Percentiles rank a stretch among this genome's conserved stretches.
phyloP scores from a whole-genome alignment of 208 protist species.

The Leishmania amazonensis region DNA sequence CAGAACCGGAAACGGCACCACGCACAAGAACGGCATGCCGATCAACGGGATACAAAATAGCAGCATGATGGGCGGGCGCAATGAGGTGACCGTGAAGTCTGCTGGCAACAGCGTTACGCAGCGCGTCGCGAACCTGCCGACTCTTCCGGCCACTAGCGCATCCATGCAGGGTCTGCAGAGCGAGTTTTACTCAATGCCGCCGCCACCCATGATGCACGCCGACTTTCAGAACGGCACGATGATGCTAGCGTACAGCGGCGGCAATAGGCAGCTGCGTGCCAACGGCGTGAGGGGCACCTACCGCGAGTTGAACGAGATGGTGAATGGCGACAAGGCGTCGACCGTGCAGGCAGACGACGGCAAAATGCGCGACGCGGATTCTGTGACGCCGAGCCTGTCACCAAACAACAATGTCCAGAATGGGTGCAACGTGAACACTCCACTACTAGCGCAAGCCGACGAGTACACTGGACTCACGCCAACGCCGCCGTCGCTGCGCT shows the following conservation, averaged over 20 bases:
- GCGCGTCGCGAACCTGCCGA: conserved; percentile 10
- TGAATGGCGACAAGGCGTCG: conserved; percentile 6
- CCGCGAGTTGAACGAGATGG: not conserved
- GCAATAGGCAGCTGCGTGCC: not conserved
- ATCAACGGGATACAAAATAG: not conserved
- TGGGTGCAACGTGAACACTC: conserved; percentile 29
- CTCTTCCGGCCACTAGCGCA: not conserved
- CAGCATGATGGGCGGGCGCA: not conserved
- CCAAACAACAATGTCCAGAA: conserved; percentile 7
- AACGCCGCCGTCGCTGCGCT: conserved; percentile 26
- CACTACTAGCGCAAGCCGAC: conserved; percentile 1
- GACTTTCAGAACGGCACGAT: not conserved
- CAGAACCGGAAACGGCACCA: not conserved
- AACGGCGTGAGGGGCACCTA: conserved; percentile 11
- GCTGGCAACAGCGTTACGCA: not conserved
- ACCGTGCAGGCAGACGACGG: not conserved
- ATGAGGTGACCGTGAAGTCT: conserved; percentile 1
- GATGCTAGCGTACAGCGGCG: not conserved
- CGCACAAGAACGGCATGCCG: not conserved
- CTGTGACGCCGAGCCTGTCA: conserved; percentile 4
- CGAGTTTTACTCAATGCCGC: not conserved
- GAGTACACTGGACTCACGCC: conserved; percentile 26
- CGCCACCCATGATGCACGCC: not conserved
- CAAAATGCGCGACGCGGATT: conserved; percentile 9
- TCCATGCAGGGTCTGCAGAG: not conserved